Evolutionary conservation across 257 asterid genomes (phyloP), one percentile per base, ranked within the genome.

Genomic region (Cynanchum wilfordii): DNA sequence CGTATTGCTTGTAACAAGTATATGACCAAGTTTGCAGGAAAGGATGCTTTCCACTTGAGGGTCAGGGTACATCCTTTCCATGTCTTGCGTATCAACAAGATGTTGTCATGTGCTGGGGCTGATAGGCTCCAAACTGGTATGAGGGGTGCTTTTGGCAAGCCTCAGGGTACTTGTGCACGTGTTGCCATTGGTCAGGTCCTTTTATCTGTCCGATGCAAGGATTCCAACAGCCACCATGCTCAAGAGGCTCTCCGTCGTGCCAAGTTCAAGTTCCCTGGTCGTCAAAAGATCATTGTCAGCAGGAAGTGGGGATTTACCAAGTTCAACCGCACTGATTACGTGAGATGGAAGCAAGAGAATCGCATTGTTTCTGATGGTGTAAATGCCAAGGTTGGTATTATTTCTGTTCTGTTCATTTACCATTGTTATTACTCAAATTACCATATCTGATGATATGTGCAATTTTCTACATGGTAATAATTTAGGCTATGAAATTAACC

Each of bases 71-170:
- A 91, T 30, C 96, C 97, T 24, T 91, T 91, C 85, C 97, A 91
- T 68, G 96, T 91, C 11, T 54, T 91, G 68, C 90, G 96, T 0
- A 91, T 91, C 33, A 91, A 91, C 90, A 91, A 91, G 88, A 91
- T 89, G 97, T 68, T 91, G 75, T 91, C 97, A 0, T 91, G 97
- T 78, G 97, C 97, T 76, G 97, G 97, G 15, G 97, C 97, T 84
- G 97, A 91, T 86, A 89, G 97, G 89, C 97, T 91, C 79, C 97
- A 91, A 71, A 91, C 97, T 72, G 97, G 97, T 36, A 91, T 89
- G 97, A 79, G 97, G 68, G 97, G 97, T 69, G 96, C 97, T 65
- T 91, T 91, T 76, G 97, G 97, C 8, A 91, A 91, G 89, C 97
- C 97, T 12, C 97, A 86, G 83, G 97, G 97, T 27, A 81, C 79